Evolutionary conservation across 768 basidiomycete genomes (phyloP), one percentile per base, ranked within the genome.

Genomic region (Termitomyces heimii): DNA sequence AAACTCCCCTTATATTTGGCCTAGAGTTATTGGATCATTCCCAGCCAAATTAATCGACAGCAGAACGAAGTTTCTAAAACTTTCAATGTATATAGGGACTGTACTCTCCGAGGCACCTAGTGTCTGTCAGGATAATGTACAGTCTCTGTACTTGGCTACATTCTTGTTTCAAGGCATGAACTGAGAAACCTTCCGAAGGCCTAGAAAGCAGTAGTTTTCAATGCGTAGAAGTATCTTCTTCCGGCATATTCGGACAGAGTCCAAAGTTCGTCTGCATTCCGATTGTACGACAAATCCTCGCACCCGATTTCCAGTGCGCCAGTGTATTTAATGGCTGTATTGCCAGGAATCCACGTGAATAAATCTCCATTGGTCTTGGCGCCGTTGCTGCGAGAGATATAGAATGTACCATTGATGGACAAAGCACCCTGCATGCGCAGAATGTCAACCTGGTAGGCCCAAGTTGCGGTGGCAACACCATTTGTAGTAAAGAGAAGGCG

Each of bases 381-480:
- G 9, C 59, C 59, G 18, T 60, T 60, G 39, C 59, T 60, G 20
- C 59, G 54, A 13, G 59, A 60, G n/a, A 60, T 56, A 18, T 56
- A 60, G 37, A 56, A 60, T 40, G 50, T 60, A 7, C 55, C 59
- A 18, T 60, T 60, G 40, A 60, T 60, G 18, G 59, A 60, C 13
- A 53, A 42, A 7, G 55, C 59, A 14, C 59, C 59, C 34, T 60
- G 59, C 59, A 60, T 60, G 26, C 59, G 59, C 12, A 60, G 53
- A 28, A 60, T 57, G 34, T 60, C 59, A 16, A 60, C 52, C 22
- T 60, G 42, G 51, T 53, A 60, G n/a, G 59, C 59, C 59, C 59
- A 60, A 12, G 55, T 54, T n/a, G 59, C 59, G 26, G 59, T 60
- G 26, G 59, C 59, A 2, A 60, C 59, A 20, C 40, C 37, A 32